Evolutionary conservation across 257 asterid species (phyloP).

Genomic region (Primulina eburnea): DNA sequence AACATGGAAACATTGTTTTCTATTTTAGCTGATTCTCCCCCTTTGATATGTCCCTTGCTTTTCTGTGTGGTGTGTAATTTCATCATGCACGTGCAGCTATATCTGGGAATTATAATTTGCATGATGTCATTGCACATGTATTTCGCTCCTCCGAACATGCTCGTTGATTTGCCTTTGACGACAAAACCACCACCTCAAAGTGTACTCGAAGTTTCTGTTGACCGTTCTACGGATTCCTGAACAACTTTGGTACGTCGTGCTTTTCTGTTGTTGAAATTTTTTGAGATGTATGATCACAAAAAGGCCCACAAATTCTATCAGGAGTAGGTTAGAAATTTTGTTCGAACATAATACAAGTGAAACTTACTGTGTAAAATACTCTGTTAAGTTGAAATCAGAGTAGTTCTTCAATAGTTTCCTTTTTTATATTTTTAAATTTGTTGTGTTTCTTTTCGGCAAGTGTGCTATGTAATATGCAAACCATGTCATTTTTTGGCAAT

Average conservation of each 20-base stretch:
- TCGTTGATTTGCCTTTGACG: slow-evolving; percentile 64
- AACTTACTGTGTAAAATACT: slow-evolving; percentile 23
- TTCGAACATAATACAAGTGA: background rate
- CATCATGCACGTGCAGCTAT: slow-evolving; percentile 56
- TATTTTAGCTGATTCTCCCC: slow-evolving; percentile 9
- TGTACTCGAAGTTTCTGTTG: slow-evolving; percentile 53
- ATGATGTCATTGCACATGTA: slow-evolving; percentile 98
- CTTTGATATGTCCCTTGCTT: background rate
- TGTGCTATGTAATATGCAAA: no score
- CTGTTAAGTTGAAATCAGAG: background rate
- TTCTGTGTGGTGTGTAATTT: slow-evolving; percentile 1
- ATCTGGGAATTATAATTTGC: slow-evolving; percentile 82
- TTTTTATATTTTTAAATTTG: background rate
- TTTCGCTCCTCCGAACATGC: slow-evolving; percentile 84
- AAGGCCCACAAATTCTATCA: slow-evolving; percentile 6
- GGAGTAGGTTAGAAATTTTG: slow-evolving; percentile 18
- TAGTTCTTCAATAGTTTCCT: background rate
- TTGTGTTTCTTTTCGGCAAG: background rate
- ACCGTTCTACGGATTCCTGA: slow-evolving; percentile 58
- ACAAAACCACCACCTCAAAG: slow-evolving; percentile 54
- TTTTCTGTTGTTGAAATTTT: slow-evolving; percentile 10
- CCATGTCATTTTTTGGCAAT: background rate
- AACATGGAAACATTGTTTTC: background rate
- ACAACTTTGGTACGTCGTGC: background rate
- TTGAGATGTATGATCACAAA: slow-evolving; percentile 29